Base-by-base conservation (phyloP, 192 early-diverging fungal genomes). In the Pilobolus umbonatus region DNA sequence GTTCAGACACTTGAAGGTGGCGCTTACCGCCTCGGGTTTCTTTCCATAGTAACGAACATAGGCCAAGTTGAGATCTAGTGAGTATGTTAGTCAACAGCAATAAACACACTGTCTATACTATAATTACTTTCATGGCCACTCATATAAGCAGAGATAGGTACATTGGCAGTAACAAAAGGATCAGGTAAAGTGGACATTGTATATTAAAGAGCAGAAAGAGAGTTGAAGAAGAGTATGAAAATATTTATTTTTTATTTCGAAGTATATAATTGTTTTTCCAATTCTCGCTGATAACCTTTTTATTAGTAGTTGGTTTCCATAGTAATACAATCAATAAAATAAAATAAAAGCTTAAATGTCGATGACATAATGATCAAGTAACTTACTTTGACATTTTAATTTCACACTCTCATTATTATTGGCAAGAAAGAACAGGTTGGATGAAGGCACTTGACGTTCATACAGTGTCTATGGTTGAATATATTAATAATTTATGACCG, bases 101-200 rank as follows among this genome's bases (percentile, higher is more conserved):
- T 10, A 26, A 30, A 35, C 9, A 10, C 6, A 22, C 2, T 17
- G 12, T 19, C 6, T 12, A 25, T 6, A 5, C 15, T 7, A 8
- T 6, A 4, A 34, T 49, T 65, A 65, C 55, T 58, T 22, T 71
- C 49, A 52, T 69, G 74, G 9, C 51, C 66, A 38, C 59, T 59
- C 74, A 76, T 76, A 31, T 76, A 76, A 42, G 71, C 59, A 17
- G 67, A 42, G 31, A 76, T 63, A 22, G 71, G 54, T 0, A 35
- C 44, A 39, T 58, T 50, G 36, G 62, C 60, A 29, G 57, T 54
- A 19, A 63, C 54, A 29, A 76, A 56, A 22, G 67, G 57, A 28
- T 73, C 71, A 36, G 43, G 34, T 11, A 57, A 9, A 34, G 49
- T 55, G 1, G 36, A 22, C 62, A 64, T 64, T 34, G 10, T 55